phyloP scores from a whole-genome alignment of 345 rosid species.

The Crucihimalaya himalaica region DNA sequence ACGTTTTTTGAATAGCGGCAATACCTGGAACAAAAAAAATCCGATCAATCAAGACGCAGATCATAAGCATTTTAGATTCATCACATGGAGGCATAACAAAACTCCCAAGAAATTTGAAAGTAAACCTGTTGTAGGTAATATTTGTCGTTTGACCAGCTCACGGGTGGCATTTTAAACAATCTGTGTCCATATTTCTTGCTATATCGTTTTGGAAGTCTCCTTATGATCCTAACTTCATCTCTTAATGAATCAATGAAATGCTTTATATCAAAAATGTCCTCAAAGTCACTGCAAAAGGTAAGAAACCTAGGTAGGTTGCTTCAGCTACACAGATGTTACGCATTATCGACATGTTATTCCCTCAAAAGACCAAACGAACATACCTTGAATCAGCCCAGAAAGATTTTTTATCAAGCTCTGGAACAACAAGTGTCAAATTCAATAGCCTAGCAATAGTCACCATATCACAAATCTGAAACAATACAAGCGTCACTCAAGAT shows the following conservation, averaged over 20 bases:
- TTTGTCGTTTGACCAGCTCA: constrained; percentile 87
- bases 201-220: constrained; percentile 71
- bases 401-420: constrained; percentile 93
- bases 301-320: constrained; percentile 5
- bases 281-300: constrained; percentile 71
- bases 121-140: constrained; percentile 82
- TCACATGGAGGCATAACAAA: not conserved
- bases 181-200: constrained; percentile 51
- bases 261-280: constrained; percentile 77
- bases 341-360: not conserved
- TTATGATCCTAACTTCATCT: constrained; percentile 79
- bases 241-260: constrained; percentile 88
- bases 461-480: constrained; percentile 85
- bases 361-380: not conserved
- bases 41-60: not conserved
- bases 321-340: not conserved
- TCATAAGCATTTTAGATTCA: not conserved
- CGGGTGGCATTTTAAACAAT: constrained; percentile 68
- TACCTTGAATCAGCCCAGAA: constrained; percentile 98
- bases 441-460: constrained; percentile 76
- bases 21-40: constrained; percentile 56
- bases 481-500: not conserved
- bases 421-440: constrained; percentile 91
- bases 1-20: constrained; percentile 64
- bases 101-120: not conserved